A percentile compares a stretch with the other conserved stretches of the same genome.
Conservation (phyloP, 2,329 filamentous ascomycete genomes). For the Alternaria solani region DNA sequence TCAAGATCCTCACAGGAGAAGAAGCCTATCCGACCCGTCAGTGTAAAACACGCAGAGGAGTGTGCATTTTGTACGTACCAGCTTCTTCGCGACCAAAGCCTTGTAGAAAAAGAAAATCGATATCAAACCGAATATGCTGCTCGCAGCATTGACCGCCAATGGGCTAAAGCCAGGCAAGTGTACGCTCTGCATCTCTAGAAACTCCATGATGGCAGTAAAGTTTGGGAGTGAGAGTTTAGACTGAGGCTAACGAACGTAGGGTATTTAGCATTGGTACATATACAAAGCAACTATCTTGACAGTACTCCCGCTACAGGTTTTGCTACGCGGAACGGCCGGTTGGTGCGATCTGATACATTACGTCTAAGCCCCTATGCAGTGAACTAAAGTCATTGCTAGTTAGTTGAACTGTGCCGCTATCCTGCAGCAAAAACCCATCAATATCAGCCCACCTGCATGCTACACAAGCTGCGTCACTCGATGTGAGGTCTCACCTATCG, state of each 20-base stretch:
- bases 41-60: neutral
- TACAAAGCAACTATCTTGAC: neutral
- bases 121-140: conserved; percentile 21
- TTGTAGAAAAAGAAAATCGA: conserved; percentile 22
- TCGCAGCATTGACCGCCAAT: conserved; percentile 16
- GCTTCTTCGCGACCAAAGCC: conserved; percentile 14
- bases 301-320: neutral
- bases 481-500: neutral
- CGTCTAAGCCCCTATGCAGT: neutral
- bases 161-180: conserved; percentile 12
- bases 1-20: conserved; percentile 7
- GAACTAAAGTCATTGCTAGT: conserved; percentile 10
- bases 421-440: conserved; percentile 13
- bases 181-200: conserved; percentile 9
- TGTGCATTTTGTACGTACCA: conserved; percentile 10
- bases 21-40: conserved; percentile 6
- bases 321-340: conserved; percentile 7
- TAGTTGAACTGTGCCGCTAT: conserved; percentile 14
- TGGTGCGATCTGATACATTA: neutral
- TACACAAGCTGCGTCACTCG: conserved; percentile 2
- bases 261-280: conserved; percentile 13
- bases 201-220: conserved; percentile 7
- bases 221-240: conserved; percentile 2
- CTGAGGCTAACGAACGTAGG: conserved; percentile 1
- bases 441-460: conserved; percentile 12